Conservation (phyloP, 805 yeast genomes). For the Yamadazyma laniorum region DNA sequence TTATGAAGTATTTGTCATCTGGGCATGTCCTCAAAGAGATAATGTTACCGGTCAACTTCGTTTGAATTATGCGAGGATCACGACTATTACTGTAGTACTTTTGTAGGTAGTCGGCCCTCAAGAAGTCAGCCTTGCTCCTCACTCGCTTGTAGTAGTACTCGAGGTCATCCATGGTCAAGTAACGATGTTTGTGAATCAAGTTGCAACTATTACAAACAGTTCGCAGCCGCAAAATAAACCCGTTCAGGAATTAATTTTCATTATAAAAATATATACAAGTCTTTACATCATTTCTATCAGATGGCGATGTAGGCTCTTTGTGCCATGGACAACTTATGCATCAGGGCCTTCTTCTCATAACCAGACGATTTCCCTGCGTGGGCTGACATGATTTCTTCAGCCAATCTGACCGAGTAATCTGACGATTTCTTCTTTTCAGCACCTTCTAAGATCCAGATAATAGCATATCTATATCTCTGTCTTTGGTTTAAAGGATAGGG, state of each 20-base stretch:
- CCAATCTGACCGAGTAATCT: constrained; percentile 82
- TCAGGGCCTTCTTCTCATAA: constrained; percentile 75
- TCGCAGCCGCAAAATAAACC: not conserved
- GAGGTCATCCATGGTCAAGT: constrained; percentile 7
- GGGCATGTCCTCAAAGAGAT: constrained; percentile 28
- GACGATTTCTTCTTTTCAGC: constrained; percentile 74
- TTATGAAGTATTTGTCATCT: constrained; percentile 27
- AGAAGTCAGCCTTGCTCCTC: constrained; percentile 32
- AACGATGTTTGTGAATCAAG: too few species aligned
- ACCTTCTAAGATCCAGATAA: constrained; percentile 87
- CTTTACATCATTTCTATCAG: constrained; percentile 13
- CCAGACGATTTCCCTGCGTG: constrained; percentile 77
- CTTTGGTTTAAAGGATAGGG: constrained; percentile 82
- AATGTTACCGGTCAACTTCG: constrained; percentile 15
- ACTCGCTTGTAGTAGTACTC: constrained; percentile 20
- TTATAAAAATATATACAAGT: constrained; percentile 15
- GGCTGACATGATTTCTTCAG: constrained; percentile 83
- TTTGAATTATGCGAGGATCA: constrained; percentile 38
- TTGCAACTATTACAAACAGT: not conserved
- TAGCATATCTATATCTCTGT: constrained; percentile 84
- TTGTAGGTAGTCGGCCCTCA: constrained; percentile 33
- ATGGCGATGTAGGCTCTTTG: constrained; percentile 75
- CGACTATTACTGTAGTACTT: constrained; percentile 37
- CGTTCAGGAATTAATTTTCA: too few species aligned
- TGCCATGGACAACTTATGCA: constrained; percentile 84